Conservation (phyloP, 1,139 yeast species). For the Yamadazyma taylorii region DNA sequence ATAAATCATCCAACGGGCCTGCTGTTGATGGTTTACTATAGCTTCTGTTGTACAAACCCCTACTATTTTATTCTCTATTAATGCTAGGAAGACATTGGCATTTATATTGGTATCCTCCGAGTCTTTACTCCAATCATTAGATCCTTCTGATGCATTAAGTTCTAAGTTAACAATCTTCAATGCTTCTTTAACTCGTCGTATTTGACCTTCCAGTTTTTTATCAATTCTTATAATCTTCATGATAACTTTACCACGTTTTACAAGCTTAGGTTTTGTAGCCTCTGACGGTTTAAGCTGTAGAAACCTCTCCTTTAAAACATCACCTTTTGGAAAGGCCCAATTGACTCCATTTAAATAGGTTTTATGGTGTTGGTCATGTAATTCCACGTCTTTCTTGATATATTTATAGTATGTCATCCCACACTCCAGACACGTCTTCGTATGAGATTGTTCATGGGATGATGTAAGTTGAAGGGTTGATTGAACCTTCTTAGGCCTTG, state of each 20-base stretch:
- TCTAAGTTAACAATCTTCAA: constrained; percentile 57
- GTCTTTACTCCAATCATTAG: constrained; percentile 43
- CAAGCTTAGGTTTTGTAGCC: background rate
- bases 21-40: constrained; percentile 20
- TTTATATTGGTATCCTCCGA: constrained; percentile 17
- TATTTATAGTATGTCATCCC: constrained; percentile 58
- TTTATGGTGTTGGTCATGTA: constrained; percentile 52
- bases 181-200: constrained; percentile 25
- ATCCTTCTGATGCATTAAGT: constrained; percentile 57
- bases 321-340: constrained; percentile 26
- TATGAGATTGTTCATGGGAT: constrained; percentile 1
- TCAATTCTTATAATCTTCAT: constrained; percentile 18
- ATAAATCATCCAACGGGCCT: constrained; percentile 50
- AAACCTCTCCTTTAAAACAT: background rate
- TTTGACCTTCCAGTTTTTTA: constrained; percentile 19
- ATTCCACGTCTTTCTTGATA: constrained; percentile 41
- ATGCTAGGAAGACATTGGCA: constrained; percentile 50
- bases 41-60: constrained; percentile 54
- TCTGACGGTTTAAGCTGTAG: background rate
- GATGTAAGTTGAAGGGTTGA: constrained; percentile 3
- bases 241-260: constrained; percentile 9
- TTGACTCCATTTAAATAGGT: constrained; percentile 47
- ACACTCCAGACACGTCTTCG: constrained; percentile 51
- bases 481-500: too few relatives aligned
- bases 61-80: constrained; percentile 42